Percentiles rank a stretch among this genome's conserved stretches.
Evolutionary conservation across 345 rosid species (phyloP).

Genomic region (Rubroshorea leprosula): DNA sequence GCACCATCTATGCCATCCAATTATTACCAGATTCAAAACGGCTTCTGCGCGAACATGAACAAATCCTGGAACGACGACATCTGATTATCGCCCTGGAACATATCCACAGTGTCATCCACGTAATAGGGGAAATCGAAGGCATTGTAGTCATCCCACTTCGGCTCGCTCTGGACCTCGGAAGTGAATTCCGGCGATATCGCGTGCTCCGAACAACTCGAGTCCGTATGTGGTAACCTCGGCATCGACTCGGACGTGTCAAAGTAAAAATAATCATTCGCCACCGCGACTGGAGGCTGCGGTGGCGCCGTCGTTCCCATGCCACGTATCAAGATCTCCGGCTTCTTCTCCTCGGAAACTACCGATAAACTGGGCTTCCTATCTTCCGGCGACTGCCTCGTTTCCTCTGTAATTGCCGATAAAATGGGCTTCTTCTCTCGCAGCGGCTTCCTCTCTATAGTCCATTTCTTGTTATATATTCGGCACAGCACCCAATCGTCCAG

Average conservation of each 20-base stretch:
- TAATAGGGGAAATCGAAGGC: constrained; percentile 34
- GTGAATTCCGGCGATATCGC: constrained; percentile 78
- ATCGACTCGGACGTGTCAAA: constrained; percentile 78
- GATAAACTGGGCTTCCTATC: constrained; percentile 3
- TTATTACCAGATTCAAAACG: constrained; percentile 23
- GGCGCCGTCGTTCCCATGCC: constrained; percentile 13
- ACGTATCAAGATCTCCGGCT: constrained; percentile 27
- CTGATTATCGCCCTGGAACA: constrained; percentile 37
- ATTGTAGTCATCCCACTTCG: constrained; percentile 45
- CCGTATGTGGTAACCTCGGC: constrained; percentile 69
- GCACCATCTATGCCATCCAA: constrained; percentile 30
- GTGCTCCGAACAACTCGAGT: constrained; percentile 80
- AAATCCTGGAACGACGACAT: constrained; percentile 70
- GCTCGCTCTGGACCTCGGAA: constrained; percentile 95
- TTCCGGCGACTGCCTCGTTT: neutral
- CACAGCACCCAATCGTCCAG: constrained; percentile 96
- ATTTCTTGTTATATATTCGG: constrained; percentile 94
- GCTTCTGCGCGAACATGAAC: constrained; percentile 55
- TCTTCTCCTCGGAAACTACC: constrained; percentile 33
- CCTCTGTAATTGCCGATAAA: constrained; percentile 16
- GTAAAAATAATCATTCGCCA: constrained; percentile 28
- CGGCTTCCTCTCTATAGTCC: constrained; percentile 50
- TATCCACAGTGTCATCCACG: constrained; percentile 41
- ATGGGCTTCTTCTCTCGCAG: constrained; percentile 6
- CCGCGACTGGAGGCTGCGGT: constrained; percentile 19